Percentiles rank a stretch among this genome's conserved stretches.
Conservation (phyloP, 257 asterid species). For the Asclepias syriaca region DNA sequence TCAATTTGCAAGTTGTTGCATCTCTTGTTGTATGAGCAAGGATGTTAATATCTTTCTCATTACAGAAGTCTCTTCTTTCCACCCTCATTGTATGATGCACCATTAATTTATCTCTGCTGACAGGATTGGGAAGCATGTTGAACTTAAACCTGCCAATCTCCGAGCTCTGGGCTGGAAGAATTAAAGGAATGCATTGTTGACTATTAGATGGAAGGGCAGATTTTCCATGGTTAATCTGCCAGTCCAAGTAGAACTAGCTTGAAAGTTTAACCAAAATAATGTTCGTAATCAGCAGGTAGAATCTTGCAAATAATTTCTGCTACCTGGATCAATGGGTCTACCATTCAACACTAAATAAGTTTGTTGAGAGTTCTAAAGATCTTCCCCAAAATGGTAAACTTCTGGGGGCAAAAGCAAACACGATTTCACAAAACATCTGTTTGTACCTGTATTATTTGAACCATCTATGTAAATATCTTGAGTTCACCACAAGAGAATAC, state of each 20-base stretch:
- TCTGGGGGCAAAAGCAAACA: not conserved
- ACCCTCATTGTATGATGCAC: not conserved
- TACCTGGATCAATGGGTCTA: conserved; percentile 9
- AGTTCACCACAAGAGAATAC: not conserved
- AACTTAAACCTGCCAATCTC: conserved; percentile 48
- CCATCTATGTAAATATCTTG: not conserved
- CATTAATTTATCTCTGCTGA: conserved; percentile 4
- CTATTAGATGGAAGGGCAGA: not conserved
- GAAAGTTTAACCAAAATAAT: not conserved
- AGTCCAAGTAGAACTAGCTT: not conserved
- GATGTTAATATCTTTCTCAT: not conserved
- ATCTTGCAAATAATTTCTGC: not conserved
- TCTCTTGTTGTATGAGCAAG: not conserved
- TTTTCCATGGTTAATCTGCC: conserved; percentile 1
- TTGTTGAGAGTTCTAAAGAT: conserved; percentile 6
- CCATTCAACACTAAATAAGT: conserved; percentile 10
- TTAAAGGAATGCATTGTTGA: conserved; percentile 13
- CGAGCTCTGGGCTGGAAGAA: conserved; percentile 71
- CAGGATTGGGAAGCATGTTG: conserved; percentile 83
- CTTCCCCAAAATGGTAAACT: not conserved
- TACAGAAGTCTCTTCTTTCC: not conserved
- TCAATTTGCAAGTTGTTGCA: not conserved
- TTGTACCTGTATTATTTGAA: conserved; percentile 1
- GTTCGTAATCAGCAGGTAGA: not conserved
- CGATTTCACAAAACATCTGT: not conserved